Evolutionary conservation across 2,329 filamentous ascomycete species (phyloP), one percentile per base, ranked within the genome.

Genomic region (Trichoderma afroharzianum): DNA sequence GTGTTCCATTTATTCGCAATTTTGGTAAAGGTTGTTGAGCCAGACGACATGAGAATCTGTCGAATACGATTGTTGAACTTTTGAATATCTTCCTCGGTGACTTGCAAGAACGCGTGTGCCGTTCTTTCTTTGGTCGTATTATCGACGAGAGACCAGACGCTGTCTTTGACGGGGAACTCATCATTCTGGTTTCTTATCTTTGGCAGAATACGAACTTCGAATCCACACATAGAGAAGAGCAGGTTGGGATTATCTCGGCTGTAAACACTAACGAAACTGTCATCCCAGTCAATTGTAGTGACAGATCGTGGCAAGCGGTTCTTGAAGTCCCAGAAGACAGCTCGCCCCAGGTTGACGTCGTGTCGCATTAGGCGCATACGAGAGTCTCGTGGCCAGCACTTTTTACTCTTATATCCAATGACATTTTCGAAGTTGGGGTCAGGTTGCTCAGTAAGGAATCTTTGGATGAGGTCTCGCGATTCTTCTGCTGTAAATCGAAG

Each of bases 1-100:
- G 96, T 99, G 82, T 99, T 99, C 96, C 97, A 99, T 84, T 99
- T 99, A 84, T 99, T 99, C 61, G 97, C 96, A 78, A 99, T 99
- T 88, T 99, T 99, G 59, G 96, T 99, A 83, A 99, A 99, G 0
- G 96, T 99, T 0, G 96, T 99, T 6, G 94, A 97, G n/a, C 96
- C 97, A 72, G 96, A 98, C 12, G 95, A 98, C 96, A 99, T 99
- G 71, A 99, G 87, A 79, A 99, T 99, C 79, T 99, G 96, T 72
- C 96, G 91, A 78, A 99, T 99, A 55, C 97, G 91, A 81, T 99
- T 99, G 83, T 99, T 99, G 87, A 99, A 99, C 82, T 98, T 98
- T 75, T 95, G 92, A 63, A 99, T 95, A 78, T 99, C 96, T 79
- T 98, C 96, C 78, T 98, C 95, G 0, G 96, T 98, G 26, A 99